Evolutionary conservation across 2,329 filamentous ascomycete species (phyloP).

Genomic region (Macroventuria anomochaeta): DNA sequence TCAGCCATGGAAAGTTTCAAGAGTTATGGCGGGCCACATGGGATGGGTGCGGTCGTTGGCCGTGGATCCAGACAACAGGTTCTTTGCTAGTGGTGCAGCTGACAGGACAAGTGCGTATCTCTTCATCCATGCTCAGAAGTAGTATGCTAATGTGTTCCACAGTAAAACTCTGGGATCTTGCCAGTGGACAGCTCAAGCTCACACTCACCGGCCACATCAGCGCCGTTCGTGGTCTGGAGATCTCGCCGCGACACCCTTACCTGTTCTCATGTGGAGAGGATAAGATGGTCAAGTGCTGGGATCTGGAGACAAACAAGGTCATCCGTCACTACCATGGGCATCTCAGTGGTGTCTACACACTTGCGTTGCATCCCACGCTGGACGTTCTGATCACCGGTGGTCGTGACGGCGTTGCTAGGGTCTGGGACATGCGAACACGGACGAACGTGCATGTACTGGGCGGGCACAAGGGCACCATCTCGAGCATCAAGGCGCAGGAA

Average conservation of each 20-base stretch:
- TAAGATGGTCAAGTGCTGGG: conserved; percentile 99
- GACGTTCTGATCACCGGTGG: conserved; percentile 95
- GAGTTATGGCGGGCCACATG: conserved; percentile 94
- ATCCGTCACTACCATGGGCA: conserved; percentile 88
- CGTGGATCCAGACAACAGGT: conserved; percentile 94
- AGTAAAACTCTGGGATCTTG: conserved; percentile 97
- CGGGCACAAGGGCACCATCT: conserved; percentile 89
- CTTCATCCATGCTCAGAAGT: neutral
- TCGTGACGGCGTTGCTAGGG: conserved; percentile 88
- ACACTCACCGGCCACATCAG: conserved; percentile 43
- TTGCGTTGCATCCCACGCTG: conserved; percentile 90
- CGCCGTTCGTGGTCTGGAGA: conserved; percentile 71
- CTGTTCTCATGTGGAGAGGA: conserved; percentile 98
- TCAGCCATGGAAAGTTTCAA: conserved; percentile 95
- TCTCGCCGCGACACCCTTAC: conserved; percentile 93
- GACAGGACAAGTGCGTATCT: conserved; percentile 69
- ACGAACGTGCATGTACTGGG: conserved; percentile 93
- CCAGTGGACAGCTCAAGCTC: conserved; percentile 65
- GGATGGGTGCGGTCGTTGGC: conserved; percentile 80
- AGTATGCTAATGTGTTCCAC: neutral
- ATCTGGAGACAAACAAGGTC: conserved; percentile 99
- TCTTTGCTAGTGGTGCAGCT: conserved; percentile 95
- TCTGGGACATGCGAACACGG: conserved; percentile 96
- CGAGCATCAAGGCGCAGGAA: conserved; percentile 90
- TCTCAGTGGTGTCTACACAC: conserved; percentile 91